Conservation (phyloP, 1,284 basidiomycete species). For the Retiboletus fuscus region DNA sequence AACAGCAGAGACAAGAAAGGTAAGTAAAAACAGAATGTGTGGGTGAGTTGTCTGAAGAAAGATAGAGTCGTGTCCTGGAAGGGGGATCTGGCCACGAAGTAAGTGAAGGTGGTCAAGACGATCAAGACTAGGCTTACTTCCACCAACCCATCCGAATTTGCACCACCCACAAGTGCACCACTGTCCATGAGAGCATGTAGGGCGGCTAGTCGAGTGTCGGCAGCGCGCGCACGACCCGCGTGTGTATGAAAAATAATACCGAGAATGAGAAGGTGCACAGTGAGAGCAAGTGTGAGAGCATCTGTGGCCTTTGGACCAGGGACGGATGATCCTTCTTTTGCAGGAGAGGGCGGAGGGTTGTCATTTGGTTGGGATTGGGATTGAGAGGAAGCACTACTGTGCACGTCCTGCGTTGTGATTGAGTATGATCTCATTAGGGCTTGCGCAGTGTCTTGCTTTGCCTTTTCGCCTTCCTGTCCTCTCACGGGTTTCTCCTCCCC, state of each 20-base stretch:
- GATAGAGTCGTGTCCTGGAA: slow-evolving; percentile 57
- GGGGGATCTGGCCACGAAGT: slow-evolving; percentile 47
- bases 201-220: slow-evolving; percentile 61
- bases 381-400: slow-evolving; percentile 42
- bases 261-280: slow-evolving; percentile 66
- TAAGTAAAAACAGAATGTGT: slow-evolving; percentile 68
- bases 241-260: slow-evolving; percentile 70
- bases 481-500: slow-evolving; percentile 19
- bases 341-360: slow-evolving; percentile 12
- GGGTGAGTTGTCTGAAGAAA: slow-evolving; percentile 74
- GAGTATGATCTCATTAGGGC: slow-evolving; percentile 45
- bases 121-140: slow-evolving; percentile 53
- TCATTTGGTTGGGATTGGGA: slow-evolving; percentile 41
- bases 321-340: slow-evolving; percentile 7
- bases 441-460: slow-evolving; percentile 32
- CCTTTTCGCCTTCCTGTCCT: slow-evolving; percentile 28
- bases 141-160: slow-evolving; percentile 61
- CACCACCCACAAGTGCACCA: slow-evolving; percentile 59
- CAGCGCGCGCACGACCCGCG: slow-evolving; percentile 58
- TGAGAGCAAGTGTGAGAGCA: slow-evolving; percentile 58
- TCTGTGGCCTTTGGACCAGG: slow-evolving; percentile 41
- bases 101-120: slow-evolving; percentile 19
- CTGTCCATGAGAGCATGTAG: slow-evolving; percentile 73
- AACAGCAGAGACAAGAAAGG: slow-evolving; percentile 71
- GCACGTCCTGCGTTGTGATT: slow-evolving; percentile 46